Evolutionary conservation across 2,329 filamentous ascomycete species (phyloP).

Genomic region (Aspergillus amoenus): DNA sequence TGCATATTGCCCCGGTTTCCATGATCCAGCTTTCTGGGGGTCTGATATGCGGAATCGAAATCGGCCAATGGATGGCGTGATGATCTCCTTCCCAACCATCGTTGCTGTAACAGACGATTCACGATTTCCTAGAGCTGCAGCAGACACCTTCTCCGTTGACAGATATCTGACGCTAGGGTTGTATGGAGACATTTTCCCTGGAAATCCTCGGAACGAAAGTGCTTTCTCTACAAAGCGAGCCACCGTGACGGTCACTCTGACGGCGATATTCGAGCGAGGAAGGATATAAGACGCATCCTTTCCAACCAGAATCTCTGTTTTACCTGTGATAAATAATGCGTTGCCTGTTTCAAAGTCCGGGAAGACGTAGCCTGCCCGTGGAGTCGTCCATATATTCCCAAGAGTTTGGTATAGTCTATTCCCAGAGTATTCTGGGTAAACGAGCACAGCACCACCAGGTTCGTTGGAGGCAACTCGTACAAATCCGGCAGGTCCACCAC

Average conservation of each 20-base stretch:
- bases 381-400: slow-evolving; percentile 70
- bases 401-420: slow-evolving; percentile 82
- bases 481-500: slow-evolving; percentile 74
- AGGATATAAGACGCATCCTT: slow-evolving; percentile 62
- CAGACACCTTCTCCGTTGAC: slow-evolving; percentile 52
- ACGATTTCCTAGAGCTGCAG: slow-evolving; percentile 16
- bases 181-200: slow-evolving; percentile 68
- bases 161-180: slow-evolving; percentile 72
- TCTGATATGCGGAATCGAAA: slow-evolving; percentile 59
- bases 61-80: slow-evolving; percentile 67
- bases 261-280: slow-evolving; percentile 68
- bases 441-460: slow-evolving; percentile 49
- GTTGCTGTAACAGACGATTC: slow-evolving; percentile 47
- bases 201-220: slow-evolving; percentile 65
- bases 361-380: slow-evolving; percentile 67
- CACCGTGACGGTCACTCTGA: slow-evolving; percentile 64
- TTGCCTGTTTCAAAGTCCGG: slow-evolving; percentile 73
- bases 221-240: slow-evolving; percentile 64
- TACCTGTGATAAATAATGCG: slow-evolving; percentile 73
- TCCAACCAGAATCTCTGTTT: slow-evolving; percentile 65
- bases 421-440: slow-evolving; percentile 82
- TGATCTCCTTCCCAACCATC: slow-evolving; percentile 56
- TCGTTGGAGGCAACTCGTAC: slow-evolving; percentile 65
- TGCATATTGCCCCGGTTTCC: slow-evolving; percentile 73
- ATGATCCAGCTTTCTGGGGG: slow-evolving; percentile 42